Percentiles rank a stretch among this genome's conserved stretches.
Evolutionary conservation across 768 basidiomycete genomes (phyloP).

Genomic region (Goffeauzyma gilvescens): DNA sequence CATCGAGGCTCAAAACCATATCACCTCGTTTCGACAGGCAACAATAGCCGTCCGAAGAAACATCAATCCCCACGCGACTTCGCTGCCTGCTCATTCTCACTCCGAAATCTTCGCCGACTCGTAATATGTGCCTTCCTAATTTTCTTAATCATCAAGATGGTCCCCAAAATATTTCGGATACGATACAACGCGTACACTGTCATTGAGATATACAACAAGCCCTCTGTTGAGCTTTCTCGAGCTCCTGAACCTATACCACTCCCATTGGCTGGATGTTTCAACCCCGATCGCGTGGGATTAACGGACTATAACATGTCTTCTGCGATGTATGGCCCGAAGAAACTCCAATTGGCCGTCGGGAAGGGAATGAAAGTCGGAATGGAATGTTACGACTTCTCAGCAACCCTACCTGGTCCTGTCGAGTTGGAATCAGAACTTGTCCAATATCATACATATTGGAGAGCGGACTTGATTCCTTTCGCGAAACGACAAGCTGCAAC

Average conservation of each 20-base stretch:
- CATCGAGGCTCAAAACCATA: too few relatives aligned
- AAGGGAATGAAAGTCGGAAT: constrained; percentile 56
- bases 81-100: too few relatives aligned
- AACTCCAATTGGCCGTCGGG: constrained; percentile 60
- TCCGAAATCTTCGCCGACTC: too few relatives aligned
- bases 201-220: too few relatives aligned
- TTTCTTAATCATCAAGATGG: too few relatives aligned
- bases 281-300: constrained; percentile 18
- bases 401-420: constrained; percentile 40
- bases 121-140: too few relatives aligned
- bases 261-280: constrained; percentile 13
- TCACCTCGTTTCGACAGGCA: too few relatives aligned
- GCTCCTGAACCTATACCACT: constrained; percentile 1
- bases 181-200: too few relatives aligned
- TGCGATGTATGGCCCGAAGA: constrained; percentile 37
- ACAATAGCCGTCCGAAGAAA: too few relatives aligned
- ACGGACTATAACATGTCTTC: constrained; percentile 22
- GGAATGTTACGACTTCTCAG: constrained; percentile 85
- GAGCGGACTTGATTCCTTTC: constrained; percentile 67
- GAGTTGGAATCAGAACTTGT: constrained; percentile 20
- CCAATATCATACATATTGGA: constrained; percentile 85
- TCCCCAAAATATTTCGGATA: too few relatives aligned
- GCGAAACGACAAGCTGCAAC: constrained; percentile 68
- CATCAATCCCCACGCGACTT: too few relatives aligned
- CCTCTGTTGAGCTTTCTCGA: neutral